phyloP scores from a whole-genome alignment of 2,329 filamentous ascomycete species.

The Colletotrichum lentis region DNA sequence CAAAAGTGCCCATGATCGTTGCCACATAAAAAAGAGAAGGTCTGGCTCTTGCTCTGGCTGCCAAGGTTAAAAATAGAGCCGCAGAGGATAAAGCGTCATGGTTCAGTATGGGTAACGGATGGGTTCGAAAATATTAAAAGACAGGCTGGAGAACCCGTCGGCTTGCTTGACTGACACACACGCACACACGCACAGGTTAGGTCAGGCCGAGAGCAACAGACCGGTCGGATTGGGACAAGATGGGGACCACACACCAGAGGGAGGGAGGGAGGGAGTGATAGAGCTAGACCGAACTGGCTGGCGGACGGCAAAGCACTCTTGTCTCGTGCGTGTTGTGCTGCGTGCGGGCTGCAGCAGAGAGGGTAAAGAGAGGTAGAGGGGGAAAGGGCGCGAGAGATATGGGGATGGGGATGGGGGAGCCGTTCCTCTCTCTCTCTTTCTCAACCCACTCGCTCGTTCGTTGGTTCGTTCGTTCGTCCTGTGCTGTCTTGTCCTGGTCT shows the following conservation, averaged over 20 bases:
- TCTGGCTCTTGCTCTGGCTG: constrained; percentile 18
- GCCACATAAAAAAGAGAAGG: constrained; percentile 43
- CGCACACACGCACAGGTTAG: constrained; percentile 1
- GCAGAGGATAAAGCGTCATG: constrained; percentile 39
- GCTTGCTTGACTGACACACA: not conserved
- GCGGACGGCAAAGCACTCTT: constrained; percentile 17
- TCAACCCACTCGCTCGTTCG: constrained; percentile 6
- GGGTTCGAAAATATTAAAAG: constrained; percentile 37
- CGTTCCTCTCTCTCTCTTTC: constrained; percentile 2
- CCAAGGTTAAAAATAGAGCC: constrained; percentile 38
- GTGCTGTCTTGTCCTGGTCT: not conserved
- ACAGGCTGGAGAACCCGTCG: constrained; percentile 26
- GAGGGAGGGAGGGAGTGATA: not conserved
- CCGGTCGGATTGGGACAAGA: constrained; percentile 25
- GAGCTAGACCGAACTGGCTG: constrained; percentile 17
- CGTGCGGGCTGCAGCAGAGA: not conserved
- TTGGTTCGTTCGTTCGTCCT: constrained; percentile 1
- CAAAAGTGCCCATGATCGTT: constrained; percentile 51
- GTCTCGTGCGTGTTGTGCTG: constrained; percentile 3
- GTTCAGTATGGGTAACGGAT: constrained; percentile 32
- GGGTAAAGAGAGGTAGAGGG: constrained; percentile 28
- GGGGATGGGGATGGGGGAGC: constrained; percentile 33
- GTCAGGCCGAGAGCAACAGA: constrained; percentile 17
- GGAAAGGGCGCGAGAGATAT: constrained; percentile 25
- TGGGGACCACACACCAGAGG: not conserved